Conservation (phyloP, 768 basidiomycete species). For the Neoboletus subvelutipes region DNA sequence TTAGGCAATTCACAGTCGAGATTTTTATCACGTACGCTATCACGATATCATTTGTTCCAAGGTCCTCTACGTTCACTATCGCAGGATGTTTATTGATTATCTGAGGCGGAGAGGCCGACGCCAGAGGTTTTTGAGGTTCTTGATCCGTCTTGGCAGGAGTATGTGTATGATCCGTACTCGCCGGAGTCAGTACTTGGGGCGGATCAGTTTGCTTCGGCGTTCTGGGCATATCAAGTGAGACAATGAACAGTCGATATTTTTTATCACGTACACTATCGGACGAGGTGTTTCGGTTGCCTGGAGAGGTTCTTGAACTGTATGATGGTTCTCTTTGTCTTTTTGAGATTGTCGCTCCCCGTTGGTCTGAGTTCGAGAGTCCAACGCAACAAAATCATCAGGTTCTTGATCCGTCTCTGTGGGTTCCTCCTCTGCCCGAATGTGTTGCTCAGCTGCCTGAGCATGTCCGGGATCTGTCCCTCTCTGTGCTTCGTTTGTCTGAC, state of each 20-base stretch:
- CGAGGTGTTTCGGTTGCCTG: neutral
- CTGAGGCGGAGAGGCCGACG: neutral
- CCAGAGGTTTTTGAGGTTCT: too few relatives aligned
- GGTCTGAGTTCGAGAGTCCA: neutral
- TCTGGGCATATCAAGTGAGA: too few relatives aligned
- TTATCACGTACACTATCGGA: too few relatives aligned
- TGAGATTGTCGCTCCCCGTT: neutral
- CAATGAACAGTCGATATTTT: too few relatives aligned
- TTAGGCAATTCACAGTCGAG: neutral
- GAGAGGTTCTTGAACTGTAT: neutral
- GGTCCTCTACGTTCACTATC: neutral
- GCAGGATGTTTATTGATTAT: neutral
- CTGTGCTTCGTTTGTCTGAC: neutral
- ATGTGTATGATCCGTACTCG: too few relatives aligned
- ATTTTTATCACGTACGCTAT: conserved; percentile 9
- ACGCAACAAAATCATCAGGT: neutral
- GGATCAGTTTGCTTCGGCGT: too few relatives aligned
- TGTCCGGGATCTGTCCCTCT: too few relatives aligned
- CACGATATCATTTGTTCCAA: conserved; percentile 1
- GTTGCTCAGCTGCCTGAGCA: neutral
- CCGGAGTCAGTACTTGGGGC: too few relatives aligned
- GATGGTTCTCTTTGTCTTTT: too few relatives aligned
- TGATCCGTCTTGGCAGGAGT: too few relatives aligned
- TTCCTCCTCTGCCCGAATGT: neutral
- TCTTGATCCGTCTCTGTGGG: neutral